Evolutionary conservation across 306 rosid genomes (phyloP), one percentile per base, ranked within the genome.

Genomic region (Castanea mollissima): DNA sequence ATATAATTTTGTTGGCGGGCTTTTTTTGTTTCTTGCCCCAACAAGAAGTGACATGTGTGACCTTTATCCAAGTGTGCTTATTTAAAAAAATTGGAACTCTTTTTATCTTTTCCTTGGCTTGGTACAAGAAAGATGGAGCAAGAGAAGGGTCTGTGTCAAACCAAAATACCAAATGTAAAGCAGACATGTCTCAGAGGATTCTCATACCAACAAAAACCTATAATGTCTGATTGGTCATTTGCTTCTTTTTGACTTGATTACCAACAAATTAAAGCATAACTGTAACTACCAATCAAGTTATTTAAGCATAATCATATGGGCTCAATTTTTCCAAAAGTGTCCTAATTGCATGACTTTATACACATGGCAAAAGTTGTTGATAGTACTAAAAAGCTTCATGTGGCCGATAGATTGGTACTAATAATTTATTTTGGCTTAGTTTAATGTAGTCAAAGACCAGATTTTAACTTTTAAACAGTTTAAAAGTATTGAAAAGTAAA

Each of bases 71-170:
- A 69, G 25, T 11, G 51, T 64, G 51, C 75, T 71, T 58, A 68
- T 58, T 21, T 74, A 18, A 64, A 64, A 55, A 55, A 59, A 34
- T 46, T 60, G 55, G 9, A 21, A 10, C 63, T 25, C 60, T 71
- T 14, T 19, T 20, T 74, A 59, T 49, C 64, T 62, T 21, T 65
- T 16, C 75, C 23, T 67, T 68, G 76, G 67, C 73, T 31, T 81
- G 84, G 89, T 89, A 87, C 77, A 78, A 13, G 75, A 88, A 89
- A 88, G 89, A 35, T 77, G 83, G 77, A 81, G 82, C 86, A 79
- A 54, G 21, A 25, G 49, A 32, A 35, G 18, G 69, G 18, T 56
- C 60, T 25, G 63, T 78, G 88, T 67, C 84, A 79, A 79, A 81
- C 78, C 80, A 46, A 76, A 27, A 62, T 25, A 25, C 3, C 27